Conservation (phyloP, 371 early-diverging fungal species). For the Mortierella sp. region DNA sequence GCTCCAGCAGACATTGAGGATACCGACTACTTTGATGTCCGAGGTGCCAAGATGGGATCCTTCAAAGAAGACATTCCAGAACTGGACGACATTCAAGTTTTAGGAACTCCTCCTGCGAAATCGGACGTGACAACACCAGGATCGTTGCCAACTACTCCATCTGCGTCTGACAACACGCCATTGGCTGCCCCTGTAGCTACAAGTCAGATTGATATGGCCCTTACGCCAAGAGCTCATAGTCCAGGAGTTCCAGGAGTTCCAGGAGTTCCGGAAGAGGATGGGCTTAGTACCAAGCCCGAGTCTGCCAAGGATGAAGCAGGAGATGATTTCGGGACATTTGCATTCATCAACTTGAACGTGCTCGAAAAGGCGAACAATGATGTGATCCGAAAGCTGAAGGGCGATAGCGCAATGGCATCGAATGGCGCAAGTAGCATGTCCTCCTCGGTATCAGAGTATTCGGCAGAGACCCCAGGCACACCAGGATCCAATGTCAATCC, state of each 20-base stretch:
- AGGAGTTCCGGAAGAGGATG: slow-evolving; percentile 1
- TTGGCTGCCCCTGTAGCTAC: slow-evolving; percentile 13
- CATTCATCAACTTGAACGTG: slow-evolving; percentile 88
- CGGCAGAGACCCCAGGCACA: slow-evolving; percentile 37
- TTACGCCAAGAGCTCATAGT: slow-evolving; percentile 31
- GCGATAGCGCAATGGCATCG: slow-evolving; percentile 42
- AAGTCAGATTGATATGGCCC: slow-evolving; percentile 11
- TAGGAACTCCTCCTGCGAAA: slow-evolving; percentile 30
- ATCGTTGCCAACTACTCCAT: slow-evolving; percentile 1
- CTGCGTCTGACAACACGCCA: slow-evolving; percentile 9
- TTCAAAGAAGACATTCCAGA: slow-evolving; percentile 53
- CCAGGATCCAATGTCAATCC: slow-evolving; percentile 25
- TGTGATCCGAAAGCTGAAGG: slow-evolving; percentile 75
- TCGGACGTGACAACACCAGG: slow-evolving; percentile 2
- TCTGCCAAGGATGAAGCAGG: slow-evolving; percentile 34
- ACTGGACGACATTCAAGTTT: slow-evolving; percentile 29
- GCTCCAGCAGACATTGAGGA: slow-evolving; percentile 81
- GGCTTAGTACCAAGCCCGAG: slow-evolving; percentile 1
- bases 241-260: not conserved
- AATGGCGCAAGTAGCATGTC: slow-evolving; percentile 44
- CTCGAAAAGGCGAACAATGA: slow-evolving; percentile 93
- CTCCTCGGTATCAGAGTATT: slow-evolving; percentile 40
- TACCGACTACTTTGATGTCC: slow-evolving; percentile 93
- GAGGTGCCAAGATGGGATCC: slow-evolving; percentile 76
- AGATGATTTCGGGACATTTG: slow-evolving; percentile 92